These are phyloP conservation scores for Mayamaea pseudoterrestris DNA, from an alignment of 108 stramenopile genomes.

Conservation along the genomic window DNA sequence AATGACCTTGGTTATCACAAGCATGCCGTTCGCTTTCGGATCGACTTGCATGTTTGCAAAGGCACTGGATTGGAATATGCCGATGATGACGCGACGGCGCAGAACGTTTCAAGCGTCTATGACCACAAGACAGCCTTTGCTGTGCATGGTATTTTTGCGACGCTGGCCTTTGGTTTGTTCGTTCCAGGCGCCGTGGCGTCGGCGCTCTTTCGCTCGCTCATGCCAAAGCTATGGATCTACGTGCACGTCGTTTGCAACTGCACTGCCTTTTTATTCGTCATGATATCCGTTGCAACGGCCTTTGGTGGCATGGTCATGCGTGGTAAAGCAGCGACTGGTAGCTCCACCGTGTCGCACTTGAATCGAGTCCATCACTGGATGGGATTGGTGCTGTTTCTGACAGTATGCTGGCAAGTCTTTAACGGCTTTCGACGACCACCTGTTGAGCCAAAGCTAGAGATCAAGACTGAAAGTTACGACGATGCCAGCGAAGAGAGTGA, in stretches of 20 bases:
- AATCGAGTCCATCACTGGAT: conserved; percentile 35
- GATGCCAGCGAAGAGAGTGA: background rate
- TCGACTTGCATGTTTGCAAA: conserved; percentile 16
- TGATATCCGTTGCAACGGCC: conserved; percentile 9
- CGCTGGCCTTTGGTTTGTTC: conserved; percentile 24
- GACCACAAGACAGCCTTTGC: conserved; percentile 9
- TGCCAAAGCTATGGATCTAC: conserved; percentile 45
- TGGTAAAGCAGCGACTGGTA: too few species aligned
- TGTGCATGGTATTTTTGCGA: conserved; percentile 36
- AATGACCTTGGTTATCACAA: conserved; percentile 28
- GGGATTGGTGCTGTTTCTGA: conserved; percentile 20
- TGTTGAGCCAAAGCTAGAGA: conserved; percentile 10
- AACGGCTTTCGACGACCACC: conserved; percentile 42
- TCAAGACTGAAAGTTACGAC: background rate
- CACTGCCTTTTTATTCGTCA: conserved; percentile 18
- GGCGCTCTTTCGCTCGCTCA: conserved; percentile 33
- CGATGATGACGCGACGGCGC: background rate
- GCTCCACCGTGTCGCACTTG: conserved; percentile 21
- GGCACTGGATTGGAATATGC: too few species aligned
- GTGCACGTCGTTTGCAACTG: conserved; percentile 42
- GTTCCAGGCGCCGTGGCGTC: conserved; percentile 35
- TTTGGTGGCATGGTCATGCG: conserved; percentile 12
- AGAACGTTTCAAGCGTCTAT: background rate
- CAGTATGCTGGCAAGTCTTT: conserved; percentile 27
- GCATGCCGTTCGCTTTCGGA: conserved; percentile 16